Percentiles rank a stretch among this genome's conserved stretches.
Evolutionary conservation across 2,329 filamentous ascomycete genomes (phyloP).

Genomic region (Setomelanomma holmii): DNA sequence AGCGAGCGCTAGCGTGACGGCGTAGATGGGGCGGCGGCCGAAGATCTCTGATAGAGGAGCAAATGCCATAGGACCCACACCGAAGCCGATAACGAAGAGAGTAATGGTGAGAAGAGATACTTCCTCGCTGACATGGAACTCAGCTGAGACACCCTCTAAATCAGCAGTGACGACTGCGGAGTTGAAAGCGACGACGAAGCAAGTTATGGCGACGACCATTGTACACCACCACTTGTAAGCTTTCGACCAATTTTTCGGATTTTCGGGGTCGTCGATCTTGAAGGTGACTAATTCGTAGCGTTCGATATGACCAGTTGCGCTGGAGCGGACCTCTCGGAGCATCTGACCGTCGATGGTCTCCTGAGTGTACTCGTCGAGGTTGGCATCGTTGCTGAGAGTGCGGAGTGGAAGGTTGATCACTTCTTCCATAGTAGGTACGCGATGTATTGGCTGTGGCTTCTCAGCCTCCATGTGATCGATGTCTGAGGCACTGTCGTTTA

Average conservation of each 20-base stretch:
- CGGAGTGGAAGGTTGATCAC: constrained; percentile 69
- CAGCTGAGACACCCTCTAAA: constrained; percentile 66
- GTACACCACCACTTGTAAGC: constrained; percentile 78
- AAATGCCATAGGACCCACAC: constrained; percentile 80
- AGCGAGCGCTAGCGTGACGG: constrained; percentile 70
- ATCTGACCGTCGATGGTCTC: constrained; percentile 71
- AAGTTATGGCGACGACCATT: constrained; percentile 75
- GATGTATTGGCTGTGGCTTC: constrained; percentile 24
- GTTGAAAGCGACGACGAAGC: constrained; percentile 57
- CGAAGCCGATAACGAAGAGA: constrained; percentile 83
- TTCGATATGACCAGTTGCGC: constrained; percentile 58
- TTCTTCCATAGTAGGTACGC: constrained; percentile 46
- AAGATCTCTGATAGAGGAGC: constrained; percentile 79
- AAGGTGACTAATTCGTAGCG: constrained; percentile 74
- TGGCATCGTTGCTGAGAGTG: constrained; percentile 63
- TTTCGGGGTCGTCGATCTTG: constrained; percentile 72
- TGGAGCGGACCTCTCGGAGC: constrained; percentile 61
- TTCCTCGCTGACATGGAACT: constrained; percentile 74
- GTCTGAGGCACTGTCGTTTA: constrained; percentile 21
- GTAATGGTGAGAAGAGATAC: constrained; percentile 75
- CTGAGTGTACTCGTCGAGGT: constrained; percentile 69
- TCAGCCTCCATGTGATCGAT: constrained; percentile 18
- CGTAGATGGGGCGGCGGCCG: constrained; percentile 75
- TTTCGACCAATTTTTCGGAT: constrained; percentile 87
- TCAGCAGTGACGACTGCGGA: constrained; percentile 82